Percentiles rank a stretch among this genome's conserved stretches.
Conservation (phyloP, 495 filamentous ascomycete species). For the Penicillium cosmopolitanum region DNA sequence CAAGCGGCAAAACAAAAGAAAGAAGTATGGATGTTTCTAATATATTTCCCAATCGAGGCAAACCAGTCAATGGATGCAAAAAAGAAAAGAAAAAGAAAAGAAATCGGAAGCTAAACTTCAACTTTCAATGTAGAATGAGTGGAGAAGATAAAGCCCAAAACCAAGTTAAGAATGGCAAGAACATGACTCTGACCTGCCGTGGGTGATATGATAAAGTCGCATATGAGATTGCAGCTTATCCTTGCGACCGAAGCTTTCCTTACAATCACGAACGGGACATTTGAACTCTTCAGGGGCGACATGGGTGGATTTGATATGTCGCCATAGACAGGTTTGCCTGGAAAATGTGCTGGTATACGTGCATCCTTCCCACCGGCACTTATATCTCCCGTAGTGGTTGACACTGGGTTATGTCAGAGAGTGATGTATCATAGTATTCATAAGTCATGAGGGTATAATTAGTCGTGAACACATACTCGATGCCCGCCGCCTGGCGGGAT, state of each 20-base stretch:
- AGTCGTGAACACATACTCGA: not conserved
- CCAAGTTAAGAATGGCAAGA: not conserved
- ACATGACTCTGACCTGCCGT: not conserved
- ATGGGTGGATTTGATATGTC: constrained; percentile 25
- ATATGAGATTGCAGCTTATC: constrained; percentile 22
- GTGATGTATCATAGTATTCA: not conserved
- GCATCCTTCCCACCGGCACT: constrained; percentile 23
- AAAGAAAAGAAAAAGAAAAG: not conserved
- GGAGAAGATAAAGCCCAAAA: too few relatives aligned
- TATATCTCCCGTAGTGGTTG: constrained; percentile 6
- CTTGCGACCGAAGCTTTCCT: constrained; percentile 20
- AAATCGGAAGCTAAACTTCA: too few relatives aligned
- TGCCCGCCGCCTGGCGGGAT: not conserved
- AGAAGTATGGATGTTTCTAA: not conserved
- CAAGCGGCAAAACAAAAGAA: not conserved
- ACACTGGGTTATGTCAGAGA: not conserved
- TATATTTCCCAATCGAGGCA: not conserved
- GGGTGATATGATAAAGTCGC: constrained; percentile 9
- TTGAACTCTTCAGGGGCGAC: constrained; percentile 16
- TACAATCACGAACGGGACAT: constrained; percentile 13
- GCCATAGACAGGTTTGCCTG: constrained; percentile 18
- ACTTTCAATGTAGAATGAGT: not conserved
- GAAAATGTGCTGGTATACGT: constrained; percentile 18
- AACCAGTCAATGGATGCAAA: not conserved
- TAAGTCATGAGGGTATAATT: not conserved